Base-by-base conservation (phyloP, 495 filamentous ascomycete genomes). In the Xylaria telfairii region DNA sequence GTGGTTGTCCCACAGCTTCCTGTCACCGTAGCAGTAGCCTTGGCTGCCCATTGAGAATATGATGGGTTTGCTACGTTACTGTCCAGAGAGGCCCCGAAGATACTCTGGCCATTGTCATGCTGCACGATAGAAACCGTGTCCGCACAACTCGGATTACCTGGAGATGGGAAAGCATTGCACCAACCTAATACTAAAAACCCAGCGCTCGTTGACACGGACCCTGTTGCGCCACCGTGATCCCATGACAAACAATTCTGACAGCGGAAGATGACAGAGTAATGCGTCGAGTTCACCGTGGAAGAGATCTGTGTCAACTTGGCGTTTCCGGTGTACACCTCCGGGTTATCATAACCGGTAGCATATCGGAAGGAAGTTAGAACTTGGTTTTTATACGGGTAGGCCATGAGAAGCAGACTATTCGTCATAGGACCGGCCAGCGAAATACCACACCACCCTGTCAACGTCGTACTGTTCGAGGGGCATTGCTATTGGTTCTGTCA, bases 221-320 rank as follows among this genome's bases (percentile, higher is more conserved):
- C 83, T 10, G 82, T 74, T 32, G 81, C 80, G 19, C 83, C 82
- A 44, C 81, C 82, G 21, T 87, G 83, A 26, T 84, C 78, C 88
- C 89, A 92, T 3, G 78, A 78, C 46, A 88, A 82, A 78, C 90
- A 92, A 76, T 86, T 82, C 73, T 88, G 79, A 81, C 90, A 92
- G 28, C 87, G 83, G 78, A 89, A 92, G 37, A 90, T 84, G 24
- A 90, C 75, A 63, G 85, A 84, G 75, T 85, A 92, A 73, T 82
- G 71, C 47, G 79, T 81, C 54, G 82, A 77, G 73, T 86, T 90
- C 68, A 89, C 77, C 59, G 75, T 83, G n/a, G 84, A 81, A n/a
- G 84, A 86, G 66, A 92, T 85, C 62, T 86, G 85, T 1, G 87
- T 89, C 24, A 88, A 67, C 32, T 83, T 86, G 21, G 88, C 89